Base-by-base conservation (phyloP, 495 filamentous ascomycete genomes). In the Cercophora sp. region DNA sequence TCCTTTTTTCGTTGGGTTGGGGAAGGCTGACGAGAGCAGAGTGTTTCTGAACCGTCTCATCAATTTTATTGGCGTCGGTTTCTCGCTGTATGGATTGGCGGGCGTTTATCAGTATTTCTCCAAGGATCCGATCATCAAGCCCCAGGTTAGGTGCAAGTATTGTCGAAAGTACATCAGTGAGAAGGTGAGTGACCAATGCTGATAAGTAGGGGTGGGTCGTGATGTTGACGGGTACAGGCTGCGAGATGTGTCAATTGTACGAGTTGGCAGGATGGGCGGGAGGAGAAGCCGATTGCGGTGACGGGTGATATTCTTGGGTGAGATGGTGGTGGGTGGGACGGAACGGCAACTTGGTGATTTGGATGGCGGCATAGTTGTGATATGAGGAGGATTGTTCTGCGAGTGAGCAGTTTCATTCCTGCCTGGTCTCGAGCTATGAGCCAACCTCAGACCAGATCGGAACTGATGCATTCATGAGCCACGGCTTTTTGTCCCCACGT, bases 241-340 rank as follows among this genome's bases (percentile, higher is more conserved):
- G 22, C 20, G 32, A 23, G 46, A 1, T 89, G 86, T 64, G 62
- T 85, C 15, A 84, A 88, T 54, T 89, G 86, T 62, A 87, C 84
- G 4, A 87, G 82, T 54, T 89, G 86, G 86, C 79, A 82, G 57
- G 86, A 89, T 70, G 86, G 85, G n/a, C 74, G 85, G 56, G 86
- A 89, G 63, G 83, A 87, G 26, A 40, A 45, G 42, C 36, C 24
- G 44, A 8, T n/a, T n/a, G n/a, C n/a, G 9, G 9, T 40, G 23
- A 31, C 5, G 25, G 35, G 16, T 18, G 1, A 31, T 25, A 4
- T 26, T 8, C 32, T 19, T 35, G 19, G 19, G 31, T 24, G 39
- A 22, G 25, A 34, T n/a, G 23, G 23, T 16, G 11, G 15, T 46
- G 23, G 11, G 26, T 27, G 43, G 5, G 3, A n/a, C n/a, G n/a